Conservation (phyloP, 305 asterid species). For the Caryopteris hybrid region DNA sequence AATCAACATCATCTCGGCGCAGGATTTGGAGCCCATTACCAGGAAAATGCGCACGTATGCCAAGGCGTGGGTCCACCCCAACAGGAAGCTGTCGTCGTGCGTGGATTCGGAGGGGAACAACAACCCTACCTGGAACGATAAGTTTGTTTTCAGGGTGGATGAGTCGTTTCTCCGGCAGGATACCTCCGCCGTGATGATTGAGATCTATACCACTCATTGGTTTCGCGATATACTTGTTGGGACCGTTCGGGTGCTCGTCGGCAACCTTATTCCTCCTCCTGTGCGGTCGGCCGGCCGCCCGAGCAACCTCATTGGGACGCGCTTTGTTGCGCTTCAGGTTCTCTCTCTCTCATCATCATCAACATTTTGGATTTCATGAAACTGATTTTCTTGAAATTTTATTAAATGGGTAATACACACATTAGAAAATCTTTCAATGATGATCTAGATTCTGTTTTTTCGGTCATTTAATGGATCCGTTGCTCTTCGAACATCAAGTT, state of each 20-base stretch:
- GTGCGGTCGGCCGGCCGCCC: conserved; percentile 10
- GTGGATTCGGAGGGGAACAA: conserved; percentile 56
- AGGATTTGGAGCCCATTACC: conserved; percentile 66
- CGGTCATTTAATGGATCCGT: too few species aligned
- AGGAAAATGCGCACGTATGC: conserved; percentile 81
- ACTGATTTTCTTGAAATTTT: too few species aligned
- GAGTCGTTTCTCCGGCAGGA: conserved; percentile 70
- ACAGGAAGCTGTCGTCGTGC: conserved; percentile 54
- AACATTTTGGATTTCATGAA: too few species aligned
- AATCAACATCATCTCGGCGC: conserved; percentile 78
- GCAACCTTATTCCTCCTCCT: conserved; percentile 64
- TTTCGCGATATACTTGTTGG: conserved; percentile 63
- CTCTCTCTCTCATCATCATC: neutral
- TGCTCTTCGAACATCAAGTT: too few species aligned
- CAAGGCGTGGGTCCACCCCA: conserved; percentile 64
- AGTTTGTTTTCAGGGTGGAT: conserved; percentile 82
- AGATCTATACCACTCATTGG: conserved; percentile 59
- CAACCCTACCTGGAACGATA: conserved; percentile 89
- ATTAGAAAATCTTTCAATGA: too few species aligned
- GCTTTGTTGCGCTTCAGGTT: conserved; percentile 84
- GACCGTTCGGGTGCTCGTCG: conserved; percentile 72
- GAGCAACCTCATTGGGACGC: conserved; percentile 55
- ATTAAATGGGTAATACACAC: too few species aligned
- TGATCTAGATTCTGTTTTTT: too few species aligned
- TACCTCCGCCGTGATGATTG: conserved; percentile 76